These are phyloP conservation scores for Carex scoparia DNA, from an alignment of 176 grass and related monocot species.

Conservation along the genomic window DNA sequence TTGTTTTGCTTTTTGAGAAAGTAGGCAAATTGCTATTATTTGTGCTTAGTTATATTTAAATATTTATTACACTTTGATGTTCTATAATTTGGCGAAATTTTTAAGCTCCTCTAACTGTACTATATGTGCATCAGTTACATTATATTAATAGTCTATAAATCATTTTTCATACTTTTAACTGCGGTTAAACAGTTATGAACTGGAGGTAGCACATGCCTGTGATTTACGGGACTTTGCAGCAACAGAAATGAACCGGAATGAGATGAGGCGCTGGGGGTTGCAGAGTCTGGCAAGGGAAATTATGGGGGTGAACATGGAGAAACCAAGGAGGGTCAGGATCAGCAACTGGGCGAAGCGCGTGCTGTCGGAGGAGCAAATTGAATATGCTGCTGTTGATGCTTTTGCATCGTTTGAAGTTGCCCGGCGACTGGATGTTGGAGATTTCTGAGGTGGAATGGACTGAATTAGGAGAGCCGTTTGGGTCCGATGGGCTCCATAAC, in stretches of 20 bases:
- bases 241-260: neutral
- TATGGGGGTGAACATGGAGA: constrained; percentile 23
- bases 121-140: too few relatives aligned
- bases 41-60: too few relatives aligned
- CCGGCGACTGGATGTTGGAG: neutral
- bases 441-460: neutral
- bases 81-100: too few relatives aligned
- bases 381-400: constrained; percentile 28
- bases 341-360: constrained; percentile 9
- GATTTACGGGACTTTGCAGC: constrained; percentile 38
- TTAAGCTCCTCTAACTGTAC: too few relatives aligned
- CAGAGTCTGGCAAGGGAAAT: constrained; percentile 16
- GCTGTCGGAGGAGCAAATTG: constrained; percentile 15
- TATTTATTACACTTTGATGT: neutral
- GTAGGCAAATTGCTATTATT: too few relatives aligned
- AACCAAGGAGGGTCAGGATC: constrained; percentile 5
- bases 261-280: neutral
- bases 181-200: neutral
- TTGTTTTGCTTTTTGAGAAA: too few relatives aligned
- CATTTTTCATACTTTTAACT: neutral
- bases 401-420: constrained; percentile 28
- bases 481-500: too few relatives aligned
- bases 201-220: constrained; percentile 14
- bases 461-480: neutral
- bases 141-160: too few relatives aligned